Evolutionary conservation across 176 grass and related monocot genomes (phyloP).

Genomic region (Poa pratensis): DNA sequence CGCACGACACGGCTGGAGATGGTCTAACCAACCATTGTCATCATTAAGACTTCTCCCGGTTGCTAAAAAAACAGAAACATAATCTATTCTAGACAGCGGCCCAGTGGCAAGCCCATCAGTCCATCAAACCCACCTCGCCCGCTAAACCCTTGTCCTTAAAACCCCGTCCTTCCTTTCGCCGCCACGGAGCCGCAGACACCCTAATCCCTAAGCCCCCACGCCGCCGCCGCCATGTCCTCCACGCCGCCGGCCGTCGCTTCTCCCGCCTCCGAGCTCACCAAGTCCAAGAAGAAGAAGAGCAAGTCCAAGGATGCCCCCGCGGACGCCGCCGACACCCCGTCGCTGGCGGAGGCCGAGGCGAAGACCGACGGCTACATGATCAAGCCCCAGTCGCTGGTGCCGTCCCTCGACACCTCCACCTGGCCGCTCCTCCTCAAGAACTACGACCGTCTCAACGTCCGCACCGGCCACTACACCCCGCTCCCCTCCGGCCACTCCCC

Average conservation of each 20-base stretch:
- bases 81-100: not conserved
- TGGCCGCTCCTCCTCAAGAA: conserved; percentile 84
- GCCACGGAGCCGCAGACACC: conserved; percentile 35
- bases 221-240: conserved; percentile 64
- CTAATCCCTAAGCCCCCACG: conserved; percentile 23
- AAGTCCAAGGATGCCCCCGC: conserved; percentile 45
- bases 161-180: conserved; percentile 23
- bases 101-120: not conserved
- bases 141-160: conserved; percentile 58
- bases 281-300: conserved; percentile 79
- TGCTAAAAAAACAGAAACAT: no score
- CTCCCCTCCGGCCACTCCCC: conserved; percentile 81
- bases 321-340: conserved; percentile 11
- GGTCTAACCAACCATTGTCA: no score
- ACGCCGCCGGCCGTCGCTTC: conserved; percentile 50
- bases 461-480: conserved; percentile 78
- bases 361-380: conserved; percentile 58
- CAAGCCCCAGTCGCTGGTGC: conserved; percentile 60
- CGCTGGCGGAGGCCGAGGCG: conserved; percentile 34
- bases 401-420: conserved; percentile 56
- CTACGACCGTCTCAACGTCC: conserved; percentile 80
- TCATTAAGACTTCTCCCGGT: no score
- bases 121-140: not conserved
- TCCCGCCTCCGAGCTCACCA: conserved; percentile 46
- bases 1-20: no score